A percentile compares a stretch with the other conserved stretches of the same genome.
These are phyloP conservation scores for Xylariomycetidae sp. DNA, from an alignment of 2,329 filamentous ascomycete genomes.

Conservation along the genomic window DNA sequence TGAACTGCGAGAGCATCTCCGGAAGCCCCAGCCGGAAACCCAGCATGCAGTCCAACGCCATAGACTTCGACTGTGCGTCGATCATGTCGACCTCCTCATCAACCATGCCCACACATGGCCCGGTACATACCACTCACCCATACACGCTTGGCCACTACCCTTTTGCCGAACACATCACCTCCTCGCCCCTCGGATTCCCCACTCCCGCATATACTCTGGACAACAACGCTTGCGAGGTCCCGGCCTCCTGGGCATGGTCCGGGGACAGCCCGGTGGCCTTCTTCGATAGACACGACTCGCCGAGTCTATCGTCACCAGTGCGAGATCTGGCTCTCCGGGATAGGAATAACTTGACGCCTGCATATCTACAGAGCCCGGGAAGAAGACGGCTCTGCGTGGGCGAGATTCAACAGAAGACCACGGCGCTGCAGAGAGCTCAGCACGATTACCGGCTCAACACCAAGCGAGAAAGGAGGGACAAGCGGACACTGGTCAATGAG, in stretches of 20 bases:
- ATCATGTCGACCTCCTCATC: constrained; percentile 15
- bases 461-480: constrained; percentile 10
- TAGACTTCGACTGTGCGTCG: constrained; percentile 21
- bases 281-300: constrained; percentile 13
- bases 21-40: constrained; percentile 18
- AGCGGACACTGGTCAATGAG: constrained; percentile 8
- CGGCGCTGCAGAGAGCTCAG: constrained; percentile 37
- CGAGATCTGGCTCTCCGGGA: constrained; percentile 25
- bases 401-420: constrained; percentile 37
- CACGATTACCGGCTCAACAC: constrained; percentile 10
- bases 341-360: constrained; percentile 7
- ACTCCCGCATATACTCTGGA: constrained; percentile 14
- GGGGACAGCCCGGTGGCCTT: constrained; percentile 14
- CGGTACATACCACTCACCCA: constrained; percentile 10
- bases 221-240: constrained; percentile 5
- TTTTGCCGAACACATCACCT: constrained; percentile 15
- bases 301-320: constrained; percentile 9
- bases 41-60: constrained; percentile 14
- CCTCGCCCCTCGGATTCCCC: constrained; percentile 13
- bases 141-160: constrained; percentile 12
- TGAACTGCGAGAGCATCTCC: constrained; percentile 12
- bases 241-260: constrained; percentile 15
- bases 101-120: constrained; percentile 9
- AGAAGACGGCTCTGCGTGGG: constrained; percentile 36
- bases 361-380: constrained; percentile 20